Conservation (phyloP, 192 early-diverging fungal species). For the Podila epicladia region DNA sequence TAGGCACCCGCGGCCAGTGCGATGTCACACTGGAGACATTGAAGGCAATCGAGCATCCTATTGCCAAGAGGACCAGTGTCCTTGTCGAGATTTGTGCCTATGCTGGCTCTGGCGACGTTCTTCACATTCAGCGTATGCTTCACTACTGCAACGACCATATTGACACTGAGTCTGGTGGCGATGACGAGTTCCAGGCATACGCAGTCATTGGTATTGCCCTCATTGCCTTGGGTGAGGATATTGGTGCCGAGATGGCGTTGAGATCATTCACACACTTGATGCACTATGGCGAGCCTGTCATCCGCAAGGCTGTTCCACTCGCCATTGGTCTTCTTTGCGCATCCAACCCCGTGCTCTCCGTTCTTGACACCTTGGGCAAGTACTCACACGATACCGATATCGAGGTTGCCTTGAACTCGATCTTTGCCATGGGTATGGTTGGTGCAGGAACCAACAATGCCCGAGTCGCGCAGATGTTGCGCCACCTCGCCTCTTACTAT, state of each 20-base stretch:
- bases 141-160: slow-evolving; percentile 96
- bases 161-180: slow-evolving; percentile 83
- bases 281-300: slow-evolving; percentile 98
- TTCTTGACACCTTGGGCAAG: slow-evolving; percentile 96
- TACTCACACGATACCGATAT: slow-evolving; percentile 99
- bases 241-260: slow-evolving; percentile 96
- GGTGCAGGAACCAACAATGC: slow-evolving; percentile 99
- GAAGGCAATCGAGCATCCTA: slow-evolving; percentile 93
- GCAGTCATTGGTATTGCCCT: slow-evolving; percentile 96
- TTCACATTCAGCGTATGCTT: slow-evolving; percentile 97
- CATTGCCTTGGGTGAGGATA: slow-evolving; percentile 97
- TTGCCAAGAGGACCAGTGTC: slow-evolving; percentile 88
- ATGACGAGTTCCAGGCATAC: slow-evolving; percentile 89
- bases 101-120: slow-evolving; percentile 94
- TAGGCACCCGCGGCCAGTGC: slow-evolving; percentile 85
- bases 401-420: slow-evolving; percentile 94
- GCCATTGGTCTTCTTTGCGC: slow-evolving; percentile 95
- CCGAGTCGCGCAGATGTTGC: slow-evolving; percentile 95
- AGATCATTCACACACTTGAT: slow-evolving; percentile 97
- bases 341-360: slow-evolving; percentile 92
- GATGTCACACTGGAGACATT: slow-evolving; percentile 95
- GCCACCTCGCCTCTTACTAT: slow-evolving; percentile 97
- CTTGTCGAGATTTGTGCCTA: slow-evolving; percentile 92
- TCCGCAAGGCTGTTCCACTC: slow-evolving; percentile 93
- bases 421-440: slow-evolving; percentile 99